A percentile compares a stretch with the other conserved stretches of the same genome.
These are phyloP conservation scores for Knoxia roxburghii DNA, from an alignment of 257 asterid species.

Conservation along the genomic window DNA sequence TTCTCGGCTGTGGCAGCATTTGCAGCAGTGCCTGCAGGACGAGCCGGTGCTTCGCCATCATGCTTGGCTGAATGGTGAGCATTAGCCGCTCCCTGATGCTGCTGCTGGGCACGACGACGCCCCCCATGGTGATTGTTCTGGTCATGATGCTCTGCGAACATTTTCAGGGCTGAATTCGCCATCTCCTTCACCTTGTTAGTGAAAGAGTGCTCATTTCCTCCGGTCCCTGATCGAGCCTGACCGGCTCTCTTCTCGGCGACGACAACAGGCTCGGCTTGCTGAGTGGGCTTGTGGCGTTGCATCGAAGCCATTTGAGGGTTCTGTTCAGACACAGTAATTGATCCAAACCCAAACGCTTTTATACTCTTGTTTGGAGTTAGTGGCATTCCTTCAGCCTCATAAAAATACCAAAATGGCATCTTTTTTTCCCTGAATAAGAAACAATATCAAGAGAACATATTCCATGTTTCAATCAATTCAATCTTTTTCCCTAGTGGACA, in stretches of 20 bases:
- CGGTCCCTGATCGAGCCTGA: background rate
- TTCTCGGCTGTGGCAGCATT: background rate
- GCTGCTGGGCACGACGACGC: background rate
- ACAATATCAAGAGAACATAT: background rate
- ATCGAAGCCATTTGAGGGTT: constrained; percentile 9
- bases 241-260: constrained; percentile 6
- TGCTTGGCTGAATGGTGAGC: background rate
- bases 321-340: too few species aligned
- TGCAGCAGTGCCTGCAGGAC: background rate
- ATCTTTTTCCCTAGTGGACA: background rate
- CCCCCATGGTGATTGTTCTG: background rate
- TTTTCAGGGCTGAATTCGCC: constrained; percentile 11
- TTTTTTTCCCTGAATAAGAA: background rate
- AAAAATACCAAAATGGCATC: too few species aligned
- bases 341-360: background rate
- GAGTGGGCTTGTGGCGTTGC: constrained; percentile 7
- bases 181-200: constrained; percentile 15
- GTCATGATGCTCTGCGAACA: background rate
- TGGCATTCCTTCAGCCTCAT: background rate
- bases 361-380: background rate
- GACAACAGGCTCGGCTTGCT: background rate
- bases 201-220: constrained; percentile 3
- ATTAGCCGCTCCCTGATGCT: background rate
- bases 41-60: background rate
- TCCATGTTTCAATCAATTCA: background rate